Evolutionary conservation across 78 protist genomes (phyloP).

Genomic region (Emiliania huxleyi): DNA sequence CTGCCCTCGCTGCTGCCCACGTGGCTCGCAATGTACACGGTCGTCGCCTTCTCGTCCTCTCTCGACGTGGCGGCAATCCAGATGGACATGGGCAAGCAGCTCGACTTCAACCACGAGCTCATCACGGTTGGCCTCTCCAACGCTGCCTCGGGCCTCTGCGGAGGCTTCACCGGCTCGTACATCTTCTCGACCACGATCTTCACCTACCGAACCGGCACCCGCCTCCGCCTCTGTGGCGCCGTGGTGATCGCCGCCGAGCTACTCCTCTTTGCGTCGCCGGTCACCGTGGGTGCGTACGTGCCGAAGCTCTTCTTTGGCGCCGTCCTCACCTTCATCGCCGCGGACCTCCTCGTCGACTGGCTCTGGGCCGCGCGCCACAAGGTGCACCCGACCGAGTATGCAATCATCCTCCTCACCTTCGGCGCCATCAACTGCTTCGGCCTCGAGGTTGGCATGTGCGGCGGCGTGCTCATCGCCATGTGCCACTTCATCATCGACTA

Average conservation of each 20-base stretch:
- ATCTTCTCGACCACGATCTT: constrained; percentile 1
- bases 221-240: neutral
- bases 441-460: neutral
- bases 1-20: neutral
- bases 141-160: neutral
- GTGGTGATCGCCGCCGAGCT: neutral
- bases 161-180: constrained; percentile 22
- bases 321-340: constrained; percentile 8
- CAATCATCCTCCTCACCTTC: neutral
- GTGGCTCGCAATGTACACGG: constrained; percentile 15
- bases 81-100: constrained; percentile 3
- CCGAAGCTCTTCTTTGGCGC: constrained; percentile 29
- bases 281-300: neutral
- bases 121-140: neutral
- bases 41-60: constrained; percentile 19
- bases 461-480: constrained; percentile 5
- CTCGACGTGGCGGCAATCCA: constrained; percentile 26
- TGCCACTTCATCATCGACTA: neutral
- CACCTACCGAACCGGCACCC: neutral
- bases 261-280: neutral
- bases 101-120: constrained; percentile 31
- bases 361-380: neutral
- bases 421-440: neutral
- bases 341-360: neutral
- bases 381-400: constrained; percentile 6